These are phyloP conservation scores for Cucumis sativus DNA, from an alignment of 306 rosid species.

Conservation along the genomic window Cucumber_9930_V3 NC_026660.2:10458501-10459000, in stretches of 20 bases:
- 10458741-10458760: background rate
- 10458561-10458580: background rate
- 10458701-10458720: background rate
- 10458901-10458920: too few species aligned
- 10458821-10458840: background rate
- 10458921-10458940: too few species aligned
- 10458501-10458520: constrained; percentile 7
- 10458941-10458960: too few species aligned
- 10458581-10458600: background rate
- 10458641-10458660: background rate
- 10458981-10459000: too few species aligned
- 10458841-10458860: too few species aligned
- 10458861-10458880: too few species aligned
- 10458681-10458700: constrained; percentile 12
- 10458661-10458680: background rate
- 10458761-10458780: background rate
- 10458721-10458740: background rate
- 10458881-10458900: too few species aligned
- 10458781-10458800: background rate
- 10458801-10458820: background rate
- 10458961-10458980: too few species aligned
- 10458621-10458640: background rate
- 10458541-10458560: constrained; percentile 3
- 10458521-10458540: background rate
- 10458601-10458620: background rate